Base-by-base conservation (phyloP, 495 filamentous ascomycete species). In the Endocarpon pusillum region DNA sequence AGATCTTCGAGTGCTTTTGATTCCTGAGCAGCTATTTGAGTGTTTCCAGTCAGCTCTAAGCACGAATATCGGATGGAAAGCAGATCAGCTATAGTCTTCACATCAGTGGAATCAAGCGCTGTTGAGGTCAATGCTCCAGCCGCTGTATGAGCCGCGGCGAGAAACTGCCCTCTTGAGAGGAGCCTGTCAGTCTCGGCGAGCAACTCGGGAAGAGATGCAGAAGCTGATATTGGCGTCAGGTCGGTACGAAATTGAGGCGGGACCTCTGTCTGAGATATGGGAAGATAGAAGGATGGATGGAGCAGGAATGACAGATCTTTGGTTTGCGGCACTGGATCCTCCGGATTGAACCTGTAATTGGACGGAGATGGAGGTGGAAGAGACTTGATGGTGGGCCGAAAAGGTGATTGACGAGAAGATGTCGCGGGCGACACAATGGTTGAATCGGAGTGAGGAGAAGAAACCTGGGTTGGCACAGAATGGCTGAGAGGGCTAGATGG, bases 41-140 rank as follows among this genome's bases (percentile, higher is more conserved):
- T 69, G 47, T 80, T 69, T 33, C 73, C 69, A 10, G 73, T 63
- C 1, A 94, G 67, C 16, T 77, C 77, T 4, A 97, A 64, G 39
- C 76, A 84, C n/a, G 80, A 69, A 2, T 94, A 66, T 2, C 89
- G 79, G 6, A 71, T 75, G 56, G 94, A 85, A 22, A 91, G 64
- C 15, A 94, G 64, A 12, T 62, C 52, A 52, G 94, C 85, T 20
- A 96, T 77, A 20, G 61, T 48, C 4, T 51, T 56, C 36, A 66
- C 55, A 44, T 87, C 71, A 2, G 65, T 61, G 0, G 68, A 61
- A 19, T 59, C 48, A 9, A 70, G 54, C 30, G 61, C 34, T 9
- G 65, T 56, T 9, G 59, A 55, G 0, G 65, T 58, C 20, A 65
- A 33, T 11, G 63, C 53, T 5, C 54, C 48, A 15, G 45, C 54